These are phyloP conservation scores for Theileria equi DNA, from an alignment of 169 alveolate species.

Conservation along the genomic window DNA sequence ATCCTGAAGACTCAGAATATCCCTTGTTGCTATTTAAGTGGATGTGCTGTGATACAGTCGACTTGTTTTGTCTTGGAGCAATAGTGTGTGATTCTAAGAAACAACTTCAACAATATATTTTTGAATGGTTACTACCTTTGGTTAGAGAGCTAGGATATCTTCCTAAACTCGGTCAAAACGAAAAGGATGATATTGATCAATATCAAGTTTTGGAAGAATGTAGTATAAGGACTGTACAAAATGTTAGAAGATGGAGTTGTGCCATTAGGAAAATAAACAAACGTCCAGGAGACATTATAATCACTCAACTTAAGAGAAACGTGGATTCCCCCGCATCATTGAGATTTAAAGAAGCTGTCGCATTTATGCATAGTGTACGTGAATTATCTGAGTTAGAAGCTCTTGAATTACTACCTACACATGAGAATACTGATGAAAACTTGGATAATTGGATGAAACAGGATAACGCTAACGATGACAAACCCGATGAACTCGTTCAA, in stretches of 20 bases:
- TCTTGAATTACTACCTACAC: constrained; percentile 56
- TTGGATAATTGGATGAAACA: constrained; percentile 1
- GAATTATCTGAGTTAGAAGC: constrained; percentile 60
- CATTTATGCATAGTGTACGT: constrained; percentile 38
- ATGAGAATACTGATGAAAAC: constrained; percentile 4
- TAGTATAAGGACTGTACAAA: constrained; percentile 75
- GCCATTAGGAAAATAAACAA: constrained; percentile 79
- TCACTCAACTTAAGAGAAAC: constrained; percentile 67
- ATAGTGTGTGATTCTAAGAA: constrained; percentile 78
- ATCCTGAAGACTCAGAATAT: constrained; percentile 70
- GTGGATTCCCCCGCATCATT: constrained; percentile 71
- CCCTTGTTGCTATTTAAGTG: constrained; percentile 80
- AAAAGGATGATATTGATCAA: constrained; percentile 56
- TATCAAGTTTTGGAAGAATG: constrained; percentile 78
- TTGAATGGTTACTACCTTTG: constrained; percentile 78
- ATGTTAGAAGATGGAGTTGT: constrained; percentile 80
- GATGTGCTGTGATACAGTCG: constrained; percentile 73
- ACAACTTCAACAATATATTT: constrained; percentile 77
- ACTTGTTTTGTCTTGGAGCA: constrained; percentile 76
- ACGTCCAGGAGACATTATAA: constrained; percentile 78
- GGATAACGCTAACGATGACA: constrained; percentile 8
- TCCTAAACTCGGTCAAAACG: constrained; percentile 36
- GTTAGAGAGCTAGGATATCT: constrained; percentile 66
- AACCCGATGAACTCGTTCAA: constrained; percentile 28
- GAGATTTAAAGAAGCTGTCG: constrained; percentile 57